These are phyloP conservation scores for Clavispora santaluciae DNA, from an alignment of 805 yeast species.

Conservation along the genomic window DNA sequence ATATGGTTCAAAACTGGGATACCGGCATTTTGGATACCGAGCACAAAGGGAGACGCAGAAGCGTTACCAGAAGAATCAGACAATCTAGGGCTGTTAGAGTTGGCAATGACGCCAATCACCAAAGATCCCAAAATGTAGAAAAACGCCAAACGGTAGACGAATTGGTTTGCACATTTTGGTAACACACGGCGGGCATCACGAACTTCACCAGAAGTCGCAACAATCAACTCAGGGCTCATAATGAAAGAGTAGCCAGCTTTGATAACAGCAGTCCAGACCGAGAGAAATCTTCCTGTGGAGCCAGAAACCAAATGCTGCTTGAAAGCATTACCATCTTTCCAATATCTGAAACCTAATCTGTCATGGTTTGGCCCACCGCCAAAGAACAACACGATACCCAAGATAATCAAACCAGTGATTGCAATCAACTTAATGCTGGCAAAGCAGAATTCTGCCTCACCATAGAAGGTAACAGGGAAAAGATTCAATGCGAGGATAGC, in stretches of 20 bases:
- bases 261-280: constrained; percentile 23
- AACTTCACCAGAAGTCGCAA: constrained; percentile 55
- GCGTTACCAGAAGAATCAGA: constrained; percentile 34
- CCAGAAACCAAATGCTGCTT: constrained; percentile 38
- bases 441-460: constrained; percentile 16
- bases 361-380: constrained; percentile 20
- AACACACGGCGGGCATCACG: constrained; percentile 54
- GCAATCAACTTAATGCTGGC: constrained; percentile 17
- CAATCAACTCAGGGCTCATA: constrained; percentile 48
- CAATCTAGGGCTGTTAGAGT: constrained; percentile 23
- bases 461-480: constrained; percentile 15
- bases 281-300: constrained; percentile 18
- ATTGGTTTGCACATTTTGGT: constrained; percentile 57
- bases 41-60: constrained; percentile 73
- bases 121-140: constrained; percentile 38
- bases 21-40: constrained; percentile 68
- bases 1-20: constrained; percentile 68
- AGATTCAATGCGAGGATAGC: constrained; percentile 10
- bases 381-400: constrained; percentile 17
- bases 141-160: constrained; percentile 46
- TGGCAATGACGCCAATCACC: constrained; percentile 36
- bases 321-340: constrained; percentile 29
- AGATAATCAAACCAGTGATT: constrained; percentile 17
- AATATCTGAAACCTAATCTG: constrained; percentile 17
- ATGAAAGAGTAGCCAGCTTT: constrained; percentile 25